Conservation (phyloP, 306 rosid genomes). For the Begonia loranthoides region DNA sequence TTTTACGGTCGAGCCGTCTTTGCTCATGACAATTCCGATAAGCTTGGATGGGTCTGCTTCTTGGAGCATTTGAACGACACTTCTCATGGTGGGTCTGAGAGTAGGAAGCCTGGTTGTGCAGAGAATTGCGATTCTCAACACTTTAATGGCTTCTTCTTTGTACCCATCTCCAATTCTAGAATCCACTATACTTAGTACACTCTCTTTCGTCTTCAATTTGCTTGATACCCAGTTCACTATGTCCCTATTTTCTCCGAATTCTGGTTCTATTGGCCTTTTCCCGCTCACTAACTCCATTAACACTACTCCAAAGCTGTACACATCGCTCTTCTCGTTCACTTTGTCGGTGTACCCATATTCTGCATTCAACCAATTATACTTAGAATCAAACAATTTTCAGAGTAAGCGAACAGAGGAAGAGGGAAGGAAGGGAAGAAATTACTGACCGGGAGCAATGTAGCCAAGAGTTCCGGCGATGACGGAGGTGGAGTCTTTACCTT, state of each 20-base stretch:
- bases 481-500: slow-evolving; percentile 43
- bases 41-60: slow-evolving; percentile 54
- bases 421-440: neutral
- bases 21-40: slow-evolving; percentile 38
- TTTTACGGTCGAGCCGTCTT: slow-evolving; percentile 31
- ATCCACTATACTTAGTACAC: slow-evolving; percentile 36
- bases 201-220: slow-evolving; percentile 39
- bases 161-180: slow-evolving; percentile 30
- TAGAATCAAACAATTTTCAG: neutral
- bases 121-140: slow-evolving; percentile 48
- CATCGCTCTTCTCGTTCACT: slow-evolving; percentile 87
- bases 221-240: slow-evolving; percentile 62
- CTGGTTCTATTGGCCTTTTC: slow-evolving; percentile 63
- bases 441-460: slow-evolving; percentile 90
- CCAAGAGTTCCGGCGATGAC: slow-evolving; percentile 89
- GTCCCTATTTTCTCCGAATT: slow-evolving; percentile 66
- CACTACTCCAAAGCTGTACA: slow-evolving; percentile 90
- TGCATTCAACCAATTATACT: slow-evolving; percentile 9
- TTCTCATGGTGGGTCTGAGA: slow-evolving; percentile 68
- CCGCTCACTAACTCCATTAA: slow-evolving; percentile 77
- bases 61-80: slow-evolving; percentile 74
- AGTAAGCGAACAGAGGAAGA: no score
- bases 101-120: slow-evolving; percentile 59
- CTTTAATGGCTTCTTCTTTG: slow-evolving; percentile 58
- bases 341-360: slow-evolving; percentile 77